These are phyloP conservation scores for Metschnikowia noctiluminum DNA, from an alignment of 805 yeast genomes.

Conservation along the genomic window DNA sequence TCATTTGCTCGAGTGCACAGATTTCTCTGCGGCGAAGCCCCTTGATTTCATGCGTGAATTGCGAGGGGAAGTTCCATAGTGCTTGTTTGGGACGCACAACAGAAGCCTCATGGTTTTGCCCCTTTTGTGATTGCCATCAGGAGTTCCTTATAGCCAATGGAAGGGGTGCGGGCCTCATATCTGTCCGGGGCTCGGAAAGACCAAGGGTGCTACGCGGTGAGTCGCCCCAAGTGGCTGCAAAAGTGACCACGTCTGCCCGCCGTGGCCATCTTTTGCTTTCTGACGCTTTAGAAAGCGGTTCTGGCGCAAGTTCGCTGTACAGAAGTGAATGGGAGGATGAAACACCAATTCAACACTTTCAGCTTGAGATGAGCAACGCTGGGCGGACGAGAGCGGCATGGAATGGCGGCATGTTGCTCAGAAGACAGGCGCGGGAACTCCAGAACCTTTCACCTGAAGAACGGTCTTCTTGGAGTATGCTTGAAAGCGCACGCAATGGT, in stretches of 20 bases:
- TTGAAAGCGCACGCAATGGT: conserved; percentile 28
- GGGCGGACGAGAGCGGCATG: conserved; percentile 9
- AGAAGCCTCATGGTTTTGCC: conserved; percentile 43
- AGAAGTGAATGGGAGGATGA: neutral
- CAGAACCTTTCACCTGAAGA: conserved; percentile 34
- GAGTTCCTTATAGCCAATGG: conserved; percentile 15
- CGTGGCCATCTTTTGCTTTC: neutral
- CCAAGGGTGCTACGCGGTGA: too few relatives aligned
- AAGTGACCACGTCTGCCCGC: neutral
- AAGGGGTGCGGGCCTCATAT: neutral
- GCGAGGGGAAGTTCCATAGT: conserved; percentile 40
- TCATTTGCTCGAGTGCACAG: conserved; percentile 36
- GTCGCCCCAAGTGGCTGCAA: neutral
- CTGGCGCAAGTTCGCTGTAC: neutral
- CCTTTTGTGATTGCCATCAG: conserved; percentile 48
- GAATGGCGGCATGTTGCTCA: conserved; percentile 38
- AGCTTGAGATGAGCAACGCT: neutral
- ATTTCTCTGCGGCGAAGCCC: conserved; percentile 19
- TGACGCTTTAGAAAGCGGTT: neutral
- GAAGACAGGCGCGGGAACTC: conserved; percentile 31
- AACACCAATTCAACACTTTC: neutral
- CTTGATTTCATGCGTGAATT: conserved; percentile 28
- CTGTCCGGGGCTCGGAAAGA: too few relatives aligned
- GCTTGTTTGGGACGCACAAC: conserved; percentile 34
- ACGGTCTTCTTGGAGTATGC: conserved; percentile 34